Evolutionary conservation across 1,284 basidiomycete species (phyloP).

Genomic region (Cutaneotrichosporon mucoides): DNA sequence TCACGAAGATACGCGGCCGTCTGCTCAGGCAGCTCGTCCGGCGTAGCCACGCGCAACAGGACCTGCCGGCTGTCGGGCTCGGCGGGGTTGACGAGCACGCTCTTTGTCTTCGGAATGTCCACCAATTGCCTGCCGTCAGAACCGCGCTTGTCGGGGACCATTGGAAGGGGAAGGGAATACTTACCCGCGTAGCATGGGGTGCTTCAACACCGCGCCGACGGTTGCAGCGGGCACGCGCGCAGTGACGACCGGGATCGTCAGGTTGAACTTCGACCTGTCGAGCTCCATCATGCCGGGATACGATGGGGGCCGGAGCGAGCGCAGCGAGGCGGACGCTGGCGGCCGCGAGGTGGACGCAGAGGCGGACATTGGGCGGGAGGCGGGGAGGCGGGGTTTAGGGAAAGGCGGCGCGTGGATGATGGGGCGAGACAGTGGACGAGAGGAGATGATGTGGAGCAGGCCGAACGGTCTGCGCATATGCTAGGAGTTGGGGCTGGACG

Average conservation of each 20-base stretch:
- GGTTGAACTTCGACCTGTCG: constrained; percentile 62
- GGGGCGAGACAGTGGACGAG: background rate
- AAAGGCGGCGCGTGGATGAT: background rate
- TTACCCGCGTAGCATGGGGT: constrained; percentile 59
- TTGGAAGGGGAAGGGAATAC: background rate
- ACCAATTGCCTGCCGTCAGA: constrained; percentile 53
- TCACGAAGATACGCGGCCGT: constrained; percentile 57
- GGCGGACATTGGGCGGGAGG: background rate
- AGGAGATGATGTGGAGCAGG: background rate
- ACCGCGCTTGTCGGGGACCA: too few species aligned
- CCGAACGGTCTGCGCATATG: background rate
- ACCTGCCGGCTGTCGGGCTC: constrained; percentile 57
- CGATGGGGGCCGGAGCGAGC: constrained; percentile 33
- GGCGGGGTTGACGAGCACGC: constrained; percentile 57
- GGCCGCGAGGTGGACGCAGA: background rate
- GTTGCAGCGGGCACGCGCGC: constrained; percentile 59
- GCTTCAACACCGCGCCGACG: constrained; percentile 58
- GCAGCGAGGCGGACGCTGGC: constrained; percentile 1
- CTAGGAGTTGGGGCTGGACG: background rate
- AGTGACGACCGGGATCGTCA: constrained; percentile 63
- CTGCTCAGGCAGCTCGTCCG: constrained; percentile 62
- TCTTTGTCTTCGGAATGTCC: constrained; percentile 63
- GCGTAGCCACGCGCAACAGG: constrained; percentile 57
- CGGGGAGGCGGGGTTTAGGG: background rate
- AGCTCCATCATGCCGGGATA: constrained; percentile 50